Percentiles rank a stretch among this genome's conserved stretches.
Evolutionary conservation across 176 grass and related monocot species (phyloP).

Genomic region (Luzula sylvatica): DNA sequence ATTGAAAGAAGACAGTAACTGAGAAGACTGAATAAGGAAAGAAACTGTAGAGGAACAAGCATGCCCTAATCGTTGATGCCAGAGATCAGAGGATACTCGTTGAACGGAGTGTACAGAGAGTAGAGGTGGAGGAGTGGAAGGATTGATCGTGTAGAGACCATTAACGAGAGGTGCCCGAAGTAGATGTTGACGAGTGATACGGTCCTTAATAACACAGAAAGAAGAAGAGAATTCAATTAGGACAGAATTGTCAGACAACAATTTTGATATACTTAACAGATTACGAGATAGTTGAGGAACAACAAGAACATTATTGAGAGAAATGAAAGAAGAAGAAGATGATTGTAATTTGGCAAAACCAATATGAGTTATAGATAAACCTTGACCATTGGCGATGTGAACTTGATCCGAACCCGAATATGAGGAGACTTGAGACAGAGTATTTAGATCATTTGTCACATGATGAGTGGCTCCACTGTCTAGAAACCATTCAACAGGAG

Average conservation of each 20-base stretch:
- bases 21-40: no score
- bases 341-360: no score
- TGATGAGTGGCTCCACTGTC: neutral
- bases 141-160: neutral
- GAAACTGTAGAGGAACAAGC: no score
- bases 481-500: neutral
- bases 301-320: neutral
- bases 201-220: neutral
- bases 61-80: neutral
- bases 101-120: neutral
- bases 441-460: neutral
- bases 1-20: neutral
- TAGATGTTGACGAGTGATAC: neutral
- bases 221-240: neutral
- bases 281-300: neutral
- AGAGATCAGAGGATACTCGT: neutral
- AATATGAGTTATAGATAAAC: neutral
- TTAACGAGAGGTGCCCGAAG: neutral
- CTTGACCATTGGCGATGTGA: neutral
- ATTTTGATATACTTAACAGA: neutral
- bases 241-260: neutral
- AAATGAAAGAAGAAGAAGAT: neutral
- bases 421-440: neutral
- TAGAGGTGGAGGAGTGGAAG: neutral
- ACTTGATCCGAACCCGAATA: neutral